Evolutionary conservation across 1,284 basidiomycete genomes (phyloP), one percentile per base, ranked within the genome.

Genomic region (Puccinia triticina): DNA sequence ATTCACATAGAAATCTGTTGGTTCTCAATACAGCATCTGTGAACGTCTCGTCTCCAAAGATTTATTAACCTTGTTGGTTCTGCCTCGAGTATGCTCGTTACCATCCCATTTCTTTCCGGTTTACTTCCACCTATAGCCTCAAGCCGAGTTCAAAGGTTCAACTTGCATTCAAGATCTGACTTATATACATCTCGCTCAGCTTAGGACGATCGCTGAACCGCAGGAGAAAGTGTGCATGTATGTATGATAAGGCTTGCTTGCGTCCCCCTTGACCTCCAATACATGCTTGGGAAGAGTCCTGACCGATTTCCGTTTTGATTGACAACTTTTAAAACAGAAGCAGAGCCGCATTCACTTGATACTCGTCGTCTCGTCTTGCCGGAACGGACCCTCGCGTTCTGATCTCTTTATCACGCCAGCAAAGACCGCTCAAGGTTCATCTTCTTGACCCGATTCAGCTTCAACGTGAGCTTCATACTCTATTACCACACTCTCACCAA

Each of bases 21-120:
- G 23, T 32, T 59, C 29, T 43, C 21, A 21, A 29, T 57, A 57
- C 55, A 57, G 55, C 26, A 26, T 57, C 64, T 43, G 64, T 67
- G 64, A 67, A 67, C 16, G 23, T 67, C 64, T 67, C 64, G 43
- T 67, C 64, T 67, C 37, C 34, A 43, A 67, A 23, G 64, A 67
- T 3, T 37, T 37, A 32, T 21, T 66, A 57, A 57, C 26, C 37
- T 43, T 64, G 59, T 64, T 64, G 21, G 8, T 34, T 67, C 23
- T 46, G 14, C 61, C 26, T 57, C 32, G 32, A 61, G n/a, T n/a
- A n/a, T n/a, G 32, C 32, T 32, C 64, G 16, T 5, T 40, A 1
- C 64, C 14, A 67, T 43, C 34, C 37, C 0, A 40, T 40, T 18
- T 34, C 32, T 21, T 64, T 34, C 18, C 32, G 32, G 18, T 64